Conservation (phyloP, 768 basidiomycete species). For the Kwoniella dejecticola region DNA sequence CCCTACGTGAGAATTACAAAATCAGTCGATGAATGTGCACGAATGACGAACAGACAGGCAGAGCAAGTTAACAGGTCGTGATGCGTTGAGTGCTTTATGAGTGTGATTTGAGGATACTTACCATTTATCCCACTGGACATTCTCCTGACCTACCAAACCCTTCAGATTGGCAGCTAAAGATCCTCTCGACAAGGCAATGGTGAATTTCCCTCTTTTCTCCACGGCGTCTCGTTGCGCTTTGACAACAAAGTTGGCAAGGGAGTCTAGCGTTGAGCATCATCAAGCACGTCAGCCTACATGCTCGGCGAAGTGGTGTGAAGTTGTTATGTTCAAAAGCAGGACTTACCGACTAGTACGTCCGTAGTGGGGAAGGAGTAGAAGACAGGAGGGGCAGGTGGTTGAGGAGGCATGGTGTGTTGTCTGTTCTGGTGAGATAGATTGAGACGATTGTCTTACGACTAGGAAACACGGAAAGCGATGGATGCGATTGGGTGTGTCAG, state of each 20-base stretch:
- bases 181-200: constrained; percentile 89
- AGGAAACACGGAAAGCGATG: no score
- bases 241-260: constrained; percentile 78
- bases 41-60: no score
- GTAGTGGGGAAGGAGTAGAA: constrained; percentile 69
- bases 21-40: no score
- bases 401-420: constrained; percentile 51
- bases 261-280: no score
- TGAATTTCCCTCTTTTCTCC: constrained; percentile 86
- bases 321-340: no score
- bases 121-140: constrained; percentile 94
- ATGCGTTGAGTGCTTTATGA: no score
- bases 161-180: constrained; percentile 75
- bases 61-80: no score
- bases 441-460: no score
- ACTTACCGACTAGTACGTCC: constrained; percentile 61
- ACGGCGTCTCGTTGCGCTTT: constrained; percentile 88
- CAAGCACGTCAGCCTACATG: no score
- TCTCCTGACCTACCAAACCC: constrained; percentile 67
- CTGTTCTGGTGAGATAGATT: not conserved
- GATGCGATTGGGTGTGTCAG: no score
- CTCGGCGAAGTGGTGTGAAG: no score
- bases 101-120: constrained; percentile 54
- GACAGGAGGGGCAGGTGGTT: constrained; percentile 64
- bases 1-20: constrained; percentile 69